A percentile compares a stretch with the other conserved stretches of the same genome.
phyloP scores from a whole-genome alignment of 2,329 filamentous ascomycete genomes.

The Thermoascus crustaceus region DNA sequence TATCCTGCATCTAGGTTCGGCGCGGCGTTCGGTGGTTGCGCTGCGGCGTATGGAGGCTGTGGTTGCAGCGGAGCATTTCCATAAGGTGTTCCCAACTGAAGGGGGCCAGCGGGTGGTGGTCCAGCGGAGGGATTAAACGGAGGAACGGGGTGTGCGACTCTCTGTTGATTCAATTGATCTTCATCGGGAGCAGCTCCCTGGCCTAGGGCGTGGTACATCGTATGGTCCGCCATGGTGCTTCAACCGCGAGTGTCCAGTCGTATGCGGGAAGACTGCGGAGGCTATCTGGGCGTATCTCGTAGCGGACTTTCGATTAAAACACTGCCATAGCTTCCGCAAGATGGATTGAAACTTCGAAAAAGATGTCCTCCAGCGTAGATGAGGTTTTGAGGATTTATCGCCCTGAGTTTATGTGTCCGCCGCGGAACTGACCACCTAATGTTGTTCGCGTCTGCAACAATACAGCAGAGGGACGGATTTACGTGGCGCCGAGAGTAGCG shows the following conservation, averaged over 20 bases:
- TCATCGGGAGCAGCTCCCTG: slow-evolving; percentile 33
- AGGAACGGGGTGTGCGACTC: slow-evolving; percentile 43
- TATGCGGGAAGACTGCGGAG: slow-evolving; percentile 2
- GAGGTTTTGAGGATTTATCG: slow-evolving; percentile 1
- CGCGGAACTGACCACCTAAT: slow-evolving; percentile 28
- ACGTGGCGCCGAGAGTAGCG: slow-evolving; percentile 16
- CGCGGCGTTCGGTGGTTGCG: slow-evolving; percentile 18
- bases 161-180: slow-evolving; percentile 48
- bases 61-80: slow-evolving; percentile 25
- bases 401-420: slow-evolving; percentile 1
- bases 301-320: slow-evolving; percentile 4
- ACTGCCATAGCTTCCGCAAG: slow-evolving; percentile 7
- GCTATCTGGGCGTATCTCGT: neutral
- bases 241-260: slow-evolving; percentile 15
- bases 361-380: slow-evolving; percentile 5
- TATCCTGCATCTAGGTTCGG: slow-evolving; percentile 20
- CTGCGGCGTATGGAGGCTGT: slow-evolving; percentile 23
- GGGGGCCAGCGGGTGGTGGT: slow-evolving; percentile 27
- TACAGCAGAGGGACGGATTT: slow-evolving; percentile 14
- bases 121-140: slow-evolving; percentile 43
- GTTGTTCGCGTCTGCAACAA: slow-evolving; percentile 9
- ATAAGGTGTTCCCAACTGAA: no score
- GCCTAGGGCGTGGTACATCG: slow-evolving; percentile 33
- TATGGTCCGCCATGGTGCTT: slow-evolving; percentile 35
- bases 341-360: neutral